These are phyloP conservation scores for Kluyveromyces sp. DNA, from an alignment of 1,139 yeast species.

Conservation along the genomic window DNA sequence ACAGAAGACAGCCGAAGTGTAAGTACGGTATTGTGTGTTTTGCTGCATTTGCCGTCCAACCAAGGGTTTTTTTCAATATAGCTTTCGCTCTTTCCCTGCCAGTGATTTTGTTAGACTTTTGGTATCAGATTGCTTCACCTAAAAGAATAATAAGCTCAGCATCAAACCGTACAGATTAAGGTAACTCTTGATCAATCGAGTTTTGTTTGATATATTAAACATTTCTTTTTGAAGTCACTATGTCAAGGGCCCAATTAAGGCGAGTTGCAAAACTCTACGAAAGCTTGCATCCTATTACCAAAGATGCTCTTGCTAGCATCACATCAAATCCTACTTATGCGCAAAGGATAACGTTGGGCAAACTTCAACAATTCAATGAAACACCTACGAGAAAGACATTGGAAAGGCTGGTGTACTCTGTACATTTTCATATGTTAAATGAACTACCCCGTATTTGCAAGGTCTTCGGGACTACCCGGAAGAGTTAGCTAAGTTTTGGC, in stretches of 20 bases:
- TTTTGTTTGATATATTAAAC: background rate
- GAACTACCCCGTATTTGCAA: conserved; percentile 12
- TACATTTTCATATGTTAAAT: conserved; percentile 13
- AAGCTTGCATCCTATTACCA: conserved; percentile 1
- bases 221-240: background rate
- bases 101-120: too few relatives aligned
- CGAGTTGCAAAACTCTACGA: conserved; percentile 2
- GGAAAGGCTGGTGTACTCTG: conserved; percentile 12
- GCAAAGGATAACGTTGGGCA: background rate
- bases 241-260: background rate
- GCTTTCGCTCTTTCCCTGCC: too few relatives aligned
- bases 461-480: conserved; percentile 9
- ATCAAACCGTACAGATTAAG: too few relatives aligned
- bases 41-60: too few relatives aligned
- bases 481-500: conserved; percentile 17
- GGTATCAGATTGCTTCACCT: too few relatives aligned
- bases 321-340: background rate
- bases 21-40: too few relatives aligned
- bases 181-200: too few relatives aligned
- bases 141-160: too few relatives aligned
- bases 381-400: conserved; percentile 6
- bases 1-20: too few relatives aligned
- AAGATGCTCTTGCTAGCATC: background rate
- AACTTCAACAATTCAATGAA: background rate
- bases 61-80: too few relatives aligned